These are phyloP conservation scores for Ascocoryne sarcoides DNA, from an alignment of 2,329 filamentous ascomycete species.

Conservation along the genomic window DNA sequence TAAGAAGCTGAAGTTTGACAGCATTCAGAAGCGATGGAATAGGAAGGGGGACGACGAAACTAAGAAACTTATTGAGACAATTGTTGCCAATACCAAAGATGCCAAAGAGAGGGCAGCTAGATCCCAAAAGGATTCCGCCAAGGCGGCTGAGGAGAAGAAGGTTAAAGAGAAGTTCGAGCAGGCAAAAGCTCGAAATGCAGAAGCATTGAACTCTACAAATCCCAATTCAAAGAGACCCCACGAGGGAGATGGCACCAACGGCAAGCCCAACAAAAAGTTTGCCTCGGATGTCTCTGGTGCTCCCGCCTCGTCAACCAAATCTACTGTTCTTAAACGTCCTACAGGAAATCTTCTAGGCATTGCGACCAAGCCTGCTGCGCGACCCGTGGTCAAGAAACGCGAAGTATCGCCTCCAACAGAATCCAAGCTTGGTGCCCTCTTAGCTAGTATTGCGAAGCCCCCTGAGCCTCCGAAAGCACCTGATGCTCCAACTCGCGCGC, in stretches of 20 bases:
- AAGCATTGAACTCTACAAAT: slow-evolving; percentile 10
- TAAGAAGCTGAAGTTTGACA: slow-evolving; percentile 57
- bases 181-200: slow-evolving; percentile 16
- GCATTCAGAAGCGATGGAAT: slow-evolving; percentile 52
- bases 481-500: slow-evolving; percentile 21
- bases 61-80: slow-evolving; percentile 51
- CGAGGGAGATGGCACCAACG: slow-evolving; percentile 24
- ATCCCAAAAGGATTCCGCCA: slow-evolving; percentile 34
- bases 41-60: slow-evolving; percentile 56
- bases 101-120: slow-evolving; percentile 30
- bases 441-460: slow-evolving; percentile 28
- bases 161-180: slow-evolving; percentile 19
- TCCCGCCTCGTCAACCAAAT: slow-evolving; percentile 18
- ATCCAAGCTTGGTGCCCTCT: slow-evolving; percentile 27
- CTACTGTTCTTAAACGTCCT: slow-evolving; percentile 19
- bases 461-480: slow-evolving; percentile 26
- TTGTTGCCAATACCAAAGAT: slow-evolving; percentile 34
- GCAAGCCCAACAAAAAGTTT: slow-evolving; percentile 27
- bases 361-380: slow-evolving; percentile 20
- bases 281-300: slow-evolving; percentile 23
- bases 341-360: slow-evolving; percentile 24
- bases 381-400: slow-evolving; percentile 28
- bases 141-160: slow-evolving; percentile 20
- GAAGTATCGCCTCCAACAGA: slow-evolving; percentile 25
- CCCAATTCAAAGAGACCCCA: slow-evolving; percentile 24